These are phyloP conservation scores for Capsicum rhomboideum DNA, from an alignment of 257 asterid species.

Conservation along the genomic window DNA sequence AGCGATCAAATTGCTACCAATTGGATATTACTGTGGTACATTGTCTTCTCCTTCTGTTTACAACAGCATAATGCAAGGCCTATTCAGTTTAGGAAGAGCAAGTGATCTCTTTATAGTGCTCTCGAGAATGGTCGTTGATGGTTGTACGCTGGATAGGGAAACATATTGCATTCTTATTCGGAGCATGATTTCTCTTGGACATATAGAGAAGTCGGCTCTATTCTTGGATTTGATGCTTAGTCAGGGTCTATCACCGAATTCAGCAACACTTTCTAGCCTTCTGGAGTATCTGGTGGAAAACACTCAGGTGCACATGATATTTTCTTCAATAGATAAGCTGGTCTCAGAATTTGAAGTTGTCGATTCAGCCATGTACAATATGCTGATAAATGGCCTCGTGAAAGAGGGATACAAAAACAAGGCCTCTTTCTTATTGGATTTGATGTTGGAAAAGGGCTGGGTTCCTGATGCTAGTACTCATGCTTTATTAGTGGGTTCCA, in stretches of 20 bases:
- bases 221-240: constrained; percentile 50
- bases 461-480: constrained; percentile 64
- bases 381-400: constrained; percentile 59
- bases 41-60: constrained; percentile 20
- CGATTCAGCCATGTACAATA: constrained; percentile 35
- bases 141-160: constrained; percentile 40
- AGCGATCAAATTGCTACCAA: constrained; percentile 37
- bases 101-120: constrained; percentile 27
- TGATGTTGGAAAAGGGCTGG: constrained; percentile 78
- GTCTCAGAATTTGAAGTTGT: constrained; percentile 23
- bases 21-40: constrained; percentile 27
- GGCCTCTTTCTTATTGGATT: constrained; percentile 48
- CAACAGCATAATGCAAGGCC: constrained; percentile 43
- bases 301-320: constrained; percentile 38
- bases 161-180: constrained; percentile 44
- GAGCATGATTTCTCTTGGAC: constrained; percentile 25
- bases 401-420: constrained; percentile 53
- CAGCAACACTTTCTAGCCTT: constrained; percentile 37
- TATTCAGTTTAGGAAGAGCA: constrained; percentile 23
- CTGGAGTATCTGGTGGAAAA: constrained; percentile 37
- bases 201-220: constrained; percentile 12
- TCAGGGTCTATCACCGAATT: constrained; percentile 36
- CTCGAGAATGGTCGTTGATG: constrained; percentile 46
- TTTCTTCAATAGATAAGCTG: constrained; percentile 31
- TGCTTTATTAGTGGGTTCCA: constrained; percentile 47